Evolutionary conservation across 345 rosid genomes (phyloP).

Genomic region (Citrus sp.): DNA sequence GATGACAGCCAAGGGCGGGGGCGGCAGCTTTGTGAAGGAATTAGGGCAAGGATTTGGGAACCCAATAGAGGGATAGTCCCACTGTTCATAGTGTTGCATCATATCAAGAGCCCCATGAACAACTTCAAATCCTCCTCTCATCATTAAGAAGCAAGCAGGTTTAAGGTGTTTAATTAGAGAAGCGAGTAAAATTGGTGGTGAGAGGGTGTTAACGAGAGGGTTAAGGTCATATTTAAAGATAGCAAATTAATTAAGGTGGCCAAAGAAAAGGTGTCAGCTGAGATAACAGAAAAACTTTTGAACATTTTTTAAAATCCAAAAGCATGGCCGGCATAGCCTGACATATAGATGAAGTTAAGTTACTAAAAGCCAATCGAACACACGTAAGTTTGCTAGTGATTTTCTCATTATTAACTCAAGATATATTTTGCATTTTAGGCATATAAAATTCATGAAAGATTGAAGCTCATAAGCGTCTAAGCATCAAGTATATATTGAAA

Average conservation of each 20-base stretch:
- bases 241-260: constrained; percentile 1
- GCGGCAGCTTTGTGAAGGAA: constrained; percentile 13
- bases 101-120: constrained; percentile 36
- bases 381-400: constrained; percentile 46
- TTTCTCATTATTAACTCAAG: constrained; percentile 11
- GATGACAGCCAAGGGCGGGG: neutral
- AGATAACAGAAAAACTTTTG: neutral
- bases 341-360: constrained; percentile 30
- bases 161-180: neutral
- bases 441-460: neutral
- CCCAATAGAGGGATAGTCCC: constrained; percentile 27
- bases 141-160: constrained; percentile 1
- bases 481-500: neutral
- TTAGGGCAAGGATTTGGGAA: constrained; percentile 2
- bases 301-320: constrained; percentile 1
- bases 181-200: neutral
- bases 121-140: constrained; percentile 48
- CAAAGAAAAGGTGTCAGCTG: constrained; percentile 29
- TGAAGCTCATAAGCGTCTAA: neutral
- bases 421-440: neutral
- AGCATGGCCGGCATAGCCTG: constrained; percentile 59
- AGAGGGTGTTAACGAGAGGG: constrained; percentile 29
- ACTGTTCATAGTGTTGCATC: constrained; percentile 38
- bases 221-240: constrained; percentile 25
- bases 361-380: constrained; percentile 30